Conservation (phyloP, 23 red algal genomes). For the Gracilaria domingensis region DNA sequence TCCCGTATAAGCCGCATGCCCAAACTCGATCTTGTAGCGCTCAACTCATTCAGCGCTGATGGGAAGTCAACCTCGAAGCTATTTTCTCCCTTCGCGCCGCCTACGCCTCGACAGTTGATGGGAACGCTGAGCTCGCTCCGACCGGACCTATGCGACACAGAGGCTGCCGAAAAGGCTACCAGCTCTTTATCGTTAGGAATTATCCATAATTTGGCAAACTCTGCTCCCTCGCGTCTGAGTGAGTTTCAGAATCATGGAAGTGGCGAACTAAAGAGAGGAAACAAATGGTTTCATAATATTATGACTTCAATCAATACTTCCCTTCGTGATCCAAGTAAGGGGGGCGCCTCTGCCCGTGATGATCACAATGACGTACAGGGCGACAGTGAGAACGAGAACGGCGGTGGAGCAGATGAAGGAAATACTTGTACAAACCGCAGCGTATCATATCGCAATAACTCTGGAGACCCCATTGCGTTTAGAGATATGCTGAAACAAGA, state of each 20-base stretch:
- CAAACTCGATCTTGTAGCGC: slow-evolving; percentile 20
- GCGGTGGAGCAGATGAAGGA: slow-evolving; percentile 1
- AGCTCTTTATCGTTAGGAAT: slow-evolving; percentile 26
- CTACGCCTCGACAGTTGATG: slow-evolving; percentile 66
- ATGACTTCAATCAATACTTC: slow-evolving; percentile 36
- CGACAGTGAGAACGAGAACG: slow-evolving; percentile 50
- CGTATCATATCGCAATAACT: too few species aligned
- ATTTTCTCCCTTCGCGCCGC: slow-evolving; percentile 40
- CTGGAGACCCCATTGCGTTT: not conserved
- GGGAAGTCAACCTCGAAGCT: slow-evolving; percentile 1
- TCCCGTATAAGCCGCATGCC: slow-evolving; percentile 31
- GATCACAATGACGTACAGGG: slow-evolving; percentile 42
- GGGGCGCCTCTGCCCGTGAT: not conserved
- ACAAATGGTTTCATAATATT: slow-evolving; percentile 69
- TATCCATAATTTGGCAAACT: not conserved
- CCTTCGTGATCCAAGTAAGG: slow-evolving; percentile 12
- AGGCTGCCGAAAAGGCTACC: slow-evolving; percentile 36
- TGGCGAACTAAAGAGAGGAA: slow-evolving; percentile 67
- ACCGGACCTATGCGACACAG: slow-evolving; percentile 51
- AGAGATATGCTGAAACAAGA: not conserved
- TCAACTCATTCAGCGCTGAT: slow-evolving; percentile 10
- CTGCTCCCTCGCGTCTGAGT: not conserved
- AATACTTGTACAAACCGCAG: not conserved
- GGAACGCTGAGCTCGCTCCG: slow-evolving; percentile 30
- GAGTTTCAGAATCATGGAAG: slow-evolving; percentile 15